Base-by-base conservation (phyloP, 306 rosid species). In the Pterocarpus macrocarpus region DNA sequence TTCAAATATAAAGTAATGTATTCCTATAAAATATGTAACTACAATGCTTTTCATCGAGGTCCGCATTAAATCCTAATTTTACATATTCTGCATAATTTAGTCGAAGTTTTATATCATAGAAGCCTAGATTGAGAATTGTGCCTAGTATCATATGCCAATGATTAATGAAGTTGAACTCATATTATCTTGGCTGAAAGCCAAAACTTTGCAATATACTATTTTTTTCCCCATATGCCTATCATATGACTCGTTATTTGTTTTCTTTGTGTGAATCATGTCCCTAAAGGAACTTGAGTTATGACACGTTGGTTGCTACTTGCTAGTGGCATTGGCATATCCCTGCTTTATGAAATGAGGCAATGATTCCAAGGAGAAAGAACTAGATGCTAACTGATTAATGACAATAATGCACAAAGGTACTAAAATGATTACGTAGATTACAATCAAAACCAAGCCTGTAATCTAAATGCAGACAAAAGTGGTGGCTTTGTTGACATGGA, bases 401-500 rank as follows among this genome's bases (percentile, higher is more conserved):
- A 47, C 71, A 83, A 83, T 65, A 77, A 55, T 64, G 73, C 75
- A 7, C 16, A 69, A 59, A 69, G 64, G 36, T 7, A 78, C 12
- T 13, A 1, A 76, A 65, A 71, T 83, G 75, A 67, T 83, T 77
- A 74, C 79, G 80, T 75, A 83, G 75, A 64, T 53, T 67, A 71
- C 73, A 85, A 81, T 73, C 69, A 73, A 81, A 86, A 82, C 67
- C 17, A 77, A 64, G 28, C 35, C 33, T 56, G 80, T 41, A 82
- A 49, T 36, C 68, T 76, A 84, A 81, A 72, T 75, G 81, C 28
- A 78, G 85, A 84, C 90, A 88, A 89, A 88, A 65, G 71, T 72
- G 80, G 82, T 81, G 85, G 77, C 69, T 85, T 75, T 73, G 59
- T 64, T 64, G 88, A 83, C 86, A 91, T 85, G 90, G 83, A 72